Percentiles rank a stretch among this genome's conserved stretches.
phyloP scores from a whole-genome alignment of 1,139 yeast species.

The Nakaseomyces delphensis region DNA sequence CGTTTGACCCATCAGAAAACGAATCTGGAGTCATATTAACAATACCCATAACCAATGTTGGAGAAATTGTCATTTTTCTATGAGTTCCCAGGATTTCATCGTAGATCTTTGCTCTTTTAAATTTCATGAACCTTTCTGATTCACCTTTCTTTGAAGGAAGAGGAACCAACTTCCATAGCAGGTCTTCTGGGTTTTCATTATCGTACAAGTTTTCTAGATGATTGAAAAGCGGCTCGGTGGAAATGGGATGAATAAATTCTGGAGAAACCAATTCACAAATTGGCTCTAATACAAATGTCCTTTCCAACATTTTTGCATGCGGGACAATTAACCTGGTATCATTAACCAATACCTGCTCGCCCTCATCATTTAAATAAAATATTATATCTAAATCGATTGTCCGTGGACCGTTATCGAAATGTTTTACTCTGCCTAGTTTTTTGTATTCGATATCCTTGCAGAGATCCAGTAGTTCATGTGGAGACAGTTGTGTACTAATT shows the following conservation, averaged over 20 bases:
- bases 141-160: constrained; percentile 10
- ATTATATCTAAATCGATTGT: constrained; percentile 82
- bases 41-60: constrained; percentile 65
- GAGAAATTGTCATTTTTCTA: constrained; percentile 23
- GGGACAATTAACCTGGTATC: constrained; percentile 62
- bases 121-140: constrained; percentile 17
- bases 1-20: constrained; percentile 78
- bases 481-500: constrained; percentile 47
- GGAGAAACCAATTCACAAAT: constrained; percentile 70
- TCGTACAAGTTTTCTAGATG: constrained; percentile 54
- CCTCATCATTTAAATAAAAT: constrained; percentile 37
- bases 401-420: constrained; percentile 85
- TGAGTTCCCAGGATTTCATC: constrained; percentile 11
- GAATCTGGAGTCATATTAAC: constrained; percentile 90
- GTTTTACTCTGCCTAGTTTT: constrained; percentile 61
- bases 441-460: constrained; percentile 73
- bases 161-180: constrained; percentile 25
- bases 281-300: constrained; percentile 87
- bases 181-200: constrained; percentile 25
- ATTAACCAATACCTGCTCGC: constrained; percentile 34
- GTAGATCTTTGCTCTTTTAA: constrained; percentile 13
- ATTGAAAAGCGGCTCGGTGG: constrained; percentile 67
- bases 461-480: constrained; percentile 50
- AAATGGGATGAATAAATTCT: constrained; percentile 62
- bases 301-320: constrained; percentile 77